phyloP scores from a whole-genome alignment of 179 eudicot genomes.

The Spergularia azorica region DNA sequence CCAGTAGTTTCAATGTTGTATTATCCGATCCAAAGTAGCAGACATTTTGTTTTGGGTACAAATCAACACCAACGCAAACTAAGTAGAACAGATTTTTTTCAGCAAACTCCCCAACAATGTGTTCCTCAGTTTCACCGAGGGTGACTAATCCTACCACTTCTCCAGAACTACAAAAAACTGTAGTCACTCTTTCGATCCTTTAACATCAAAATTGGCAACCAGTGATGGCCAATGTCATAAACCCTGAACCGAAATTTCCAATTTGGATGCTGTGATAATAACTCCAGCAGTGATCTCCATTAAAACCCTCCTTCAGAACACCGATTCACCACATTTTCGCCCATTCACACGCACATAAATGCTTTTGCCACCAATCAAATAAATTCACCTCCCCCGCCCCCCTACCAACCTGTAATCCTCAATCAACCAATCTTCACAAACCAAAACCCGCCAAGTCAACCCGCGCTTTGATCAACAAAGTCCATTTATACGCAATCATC shows the following conservation, averaged over 20 bases:
- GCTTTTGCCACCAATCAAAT: neutral
- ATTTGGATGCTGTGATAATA: neutral
- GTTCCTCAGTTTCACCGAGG: neutral
- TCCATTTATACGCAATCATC: neutral
- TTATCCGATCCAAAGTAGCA: slow-evolving; percentile 3
- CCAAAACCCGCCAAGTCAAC: no score
- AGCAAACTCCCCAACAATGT: neutral
- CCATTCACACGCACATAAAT: neutral
- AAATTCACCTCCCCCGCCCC: neutral
- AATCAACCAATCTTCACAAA: neutral
- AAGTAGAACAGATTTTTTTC: neutral
- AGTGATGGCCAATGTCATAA: slow-evolving; percentile 8
- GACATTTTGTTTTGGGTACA: neutral
- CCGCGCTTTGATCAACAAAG: neutral
- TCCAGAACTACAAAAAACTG: neutral
- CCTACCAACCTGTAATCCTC: neutral
- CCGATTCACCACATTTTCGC: neutral
- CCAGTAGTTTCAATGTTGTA: neutral
- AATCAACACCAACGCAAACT: slow-evolving; percentile 3
- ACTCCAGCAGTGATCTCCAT: neutral
- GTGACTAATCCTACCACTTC: neutral
- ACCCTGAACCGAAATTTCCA: neutral
- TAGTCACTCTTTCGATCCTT: neutral
- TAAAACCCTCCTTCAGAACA: neutral
- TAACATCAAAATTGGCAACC: slow-evolving; percentile 9